phyloP scores from a whole-genome alignment of 2,329 filamentous ascomycete species.

The Diaporthe sp. region DNA sequence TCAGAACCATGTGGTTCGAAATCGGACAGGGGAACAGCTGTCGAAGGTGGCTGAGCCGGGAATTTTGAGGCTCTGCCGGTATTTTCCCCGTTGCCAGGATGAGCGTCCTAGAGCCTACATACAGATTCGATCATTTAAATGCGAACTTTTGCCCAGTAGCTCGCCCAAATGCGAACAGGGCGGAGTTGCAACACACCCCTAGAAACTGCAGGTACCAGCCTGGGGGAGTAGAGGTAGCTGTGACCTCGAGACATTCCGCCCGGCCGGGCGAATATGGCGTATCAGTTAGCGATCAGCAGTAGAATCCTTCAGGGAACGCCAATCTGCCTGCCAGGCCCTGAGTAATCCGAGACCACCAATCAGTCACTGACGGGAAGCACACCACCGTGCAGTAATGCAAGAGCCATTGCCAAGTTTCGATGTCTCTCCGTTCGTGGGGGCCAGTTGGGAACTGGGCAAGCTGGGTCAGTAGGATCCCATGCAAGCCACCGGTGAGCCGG shows the following conservation, averaged over 20 bases:
- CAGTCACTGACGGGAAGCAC: neutral
- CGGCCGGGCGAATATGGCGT: neutral
- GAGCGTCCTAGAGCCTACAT: neutral
- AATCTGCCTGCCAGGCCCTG: neutral
- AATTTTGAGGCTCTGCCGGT: neutral
- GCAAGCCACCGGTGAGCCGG: slow-evolving; percentile 11
- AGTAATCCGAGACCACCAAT: slow-evolving; percentile 6
- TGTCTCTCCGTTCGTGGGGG: neutral
- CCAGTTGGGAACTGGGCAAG: neutral
- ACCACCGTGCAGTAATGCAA: neutral
- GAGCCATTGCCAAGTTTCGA: neutral
- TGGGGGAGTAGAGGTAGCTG: neutral
- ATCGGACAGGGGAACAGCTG: neutral
- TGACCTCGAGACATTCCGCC: neutral
- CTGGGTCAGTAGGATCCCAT: neutral
- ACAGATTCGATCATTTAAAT: neutral
- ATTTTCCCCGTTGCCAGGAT: too few species aligned
- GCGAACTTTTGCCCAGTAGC: neutral
- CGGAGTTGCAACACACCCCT: neutral
- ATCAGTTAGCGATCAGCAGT: neutral
- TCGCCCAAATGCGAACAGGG: neutral
- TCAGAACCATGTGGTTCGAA: too few species aligned
- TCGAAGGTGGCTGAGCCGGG: neutral
- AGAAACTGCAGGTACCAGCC: neutral
- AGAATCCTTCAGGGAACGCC: neutral